Conservation (phyloP, 83 land plant genomes). For the Diphasiastrum complanatum region DNA sequence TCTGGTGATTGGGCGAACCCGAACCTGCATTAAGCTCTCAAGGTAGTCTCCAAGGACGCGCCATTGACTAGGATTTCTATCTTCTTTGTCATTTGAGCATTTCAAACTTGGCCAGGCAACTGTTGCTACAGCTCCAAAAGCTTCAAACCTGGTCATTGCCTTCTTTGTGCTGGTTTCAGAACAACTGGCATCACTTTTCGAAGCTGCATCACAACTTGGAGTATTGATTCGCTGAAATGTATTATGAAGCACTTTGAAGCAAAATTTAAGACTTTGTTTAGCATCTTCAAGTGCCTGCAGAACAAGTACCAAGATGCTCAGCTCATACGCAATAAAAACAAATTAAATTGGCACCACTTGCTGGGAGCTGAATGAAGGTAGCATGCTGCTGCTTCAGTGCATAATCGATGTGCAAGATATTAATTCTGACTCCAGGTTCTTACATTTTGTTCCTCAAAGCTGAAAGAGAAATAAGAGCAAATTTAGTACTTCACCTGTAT, state of each 20-base stretch:
- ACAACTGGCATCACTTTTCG: slow-evolving; percentile 4
- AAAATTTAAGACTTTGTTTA: not conserved
- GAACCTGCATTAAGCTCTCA: slow-evolving; percentile 41
- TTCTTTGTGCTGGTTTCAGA: not conserved
- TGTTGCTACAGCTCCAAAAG: slow-evolving; percentile 9
- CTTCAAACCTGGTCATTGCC: slow-evolving; percentile 2
- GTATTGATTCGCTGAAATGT: not conserved
- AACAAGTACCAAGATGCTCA: too few species aligned
- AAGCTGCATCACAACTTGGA: not conserved
- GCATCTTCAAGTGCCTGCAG: not conserved
- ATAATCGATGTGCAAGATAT: too few species aligned
- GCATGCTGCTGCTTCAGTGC: too few species aligned
- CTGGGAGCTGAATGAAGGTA: too few species aligned
- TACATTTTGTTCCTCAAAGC: too few species aligned
- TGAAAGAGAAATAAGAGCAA: not conserved
- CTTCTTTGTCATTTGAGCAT: slow-evolving; percentile 22
- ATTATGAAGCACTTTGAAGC: not conserved
- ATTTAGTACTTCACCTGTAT: not conserved
- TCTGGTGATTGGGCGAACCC: not conserved
- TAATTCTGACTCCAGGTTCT: too few species aligned
- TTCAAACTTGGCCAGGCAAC: slow-evolving; percentile 11
- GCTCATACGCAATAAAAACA: too few species aligned
- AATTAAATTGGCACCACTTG: too few species aligned
- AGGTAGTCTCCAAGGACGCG: slow-evolving; percentile 30
- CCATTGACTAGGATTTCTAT: slow-evolving; percentile 32